Conservation (phyloP, 768 basidiomycete genomes). For the Psilocybe cyanescens region DNA sequence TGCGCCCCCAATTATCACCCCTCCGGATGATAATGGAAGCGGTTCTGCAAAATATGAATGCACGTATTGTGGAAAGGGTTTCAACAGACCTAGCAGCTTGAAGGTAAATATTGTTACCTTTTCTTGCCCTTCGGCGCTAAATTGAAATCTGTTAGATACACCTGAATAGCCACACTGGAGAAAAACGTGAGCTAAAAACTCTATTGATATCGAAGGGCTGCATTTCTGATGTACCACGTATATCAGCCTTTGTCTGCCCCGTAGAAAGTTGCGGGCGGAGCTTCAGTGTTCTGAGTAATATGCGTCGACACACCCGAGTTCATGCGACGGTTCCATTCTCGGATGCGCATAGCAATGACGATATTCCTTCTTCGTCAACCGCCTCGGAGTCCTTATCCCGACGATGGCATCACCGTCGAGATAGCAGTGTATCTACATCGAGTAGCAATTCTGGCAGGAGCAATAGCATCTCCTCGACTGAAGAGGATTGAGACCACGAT, state of each 20-base stretch:
- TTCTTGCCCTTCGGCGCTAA: background rate
- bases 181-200: constrained; percentile 66
- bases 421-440: constrained; percentile 43
- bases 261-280: constrained; percentile 76
- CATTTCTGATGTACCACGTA: background rate
- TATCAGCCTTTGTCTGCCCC: constrained; percentile 75
- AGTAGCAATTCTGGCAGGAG: constrained; percentile 34
- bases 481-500: constrained; percentile 25
- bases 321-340: constrained; percentile 36
- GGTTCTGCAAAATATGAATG: constrained; percentile 70
- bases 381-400: constrained; percentile 16
- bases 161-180: constrained; percentile 83
- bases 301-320: constrained; percentile 83
- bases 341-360: constrained; percentile 6
- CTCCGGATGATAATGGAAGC: constrained; percentile 17
- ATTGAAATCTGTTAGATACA: constrained; percentile 62
- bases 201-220: constrained; percentile 10
- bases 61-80: constrained; percentile 77
- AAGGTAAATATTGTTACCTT: constrained; percentile 47
- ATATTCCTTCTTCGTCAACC: constrained; percentile 11
- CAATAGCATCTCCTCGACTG: constrained; percentile 41
- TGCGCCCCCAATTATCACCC: constrained; percentile 8
- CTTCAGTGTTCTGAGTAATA: constrained; percentile 88
- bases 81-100: constrained; percentile 82
- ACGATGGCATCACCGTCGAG: constrained; percentile 36